These are phyloP conservation scores for Wickerhamiella lipophila DNA, from an alignment of 805 yeast genomes.

Conservation along the genomic window DNA sequence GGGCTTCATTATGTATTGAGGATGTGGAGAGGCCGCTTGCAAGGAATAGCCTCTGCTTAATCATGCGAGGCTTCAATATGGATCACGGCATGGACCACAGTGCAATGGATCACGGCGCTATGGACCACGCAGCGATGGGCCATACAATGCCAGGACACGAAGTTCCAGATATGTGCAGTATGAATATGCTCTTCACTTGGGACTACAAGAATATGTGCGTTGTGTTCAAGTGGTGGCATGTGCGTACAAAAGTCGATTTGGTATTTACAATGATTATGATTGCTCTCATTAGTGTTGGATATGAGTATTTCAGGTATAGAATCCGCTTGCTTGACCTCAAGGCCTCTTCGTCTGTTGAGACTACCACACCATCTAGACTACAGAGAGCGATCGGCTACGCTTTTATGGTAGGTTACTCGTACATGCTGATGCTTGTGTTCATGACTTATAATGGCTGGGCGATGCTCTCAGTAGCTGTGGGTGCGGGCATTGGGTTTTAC, in stretches of 20 bases:
- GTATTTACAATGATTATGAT: conserved; percentile 41
- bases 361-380: conserved; percentile 3
- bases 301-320: conserved; percentile 42
- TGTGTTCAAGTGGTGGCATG: conserved; percentile 71
- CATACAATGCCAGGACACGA: background rate
- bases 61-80: background rate
- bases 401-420: conserved; percentile 23
- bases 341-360: conserved; percentile 10
- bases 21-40: no score
- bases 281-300: conserved; percentile 39
- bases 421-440: conserved; percentile 59
- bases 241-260: conserved; percentile 40
- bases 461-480: conserved; percentile 58
- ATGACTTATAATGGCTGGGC: conserved; percentile 82
- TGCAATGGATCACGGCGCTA: conserved; percentile 4
- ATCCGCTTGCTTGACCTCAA: conserved; percentile 17
- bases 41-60: no score
- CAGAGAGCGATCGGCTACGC: conserved; percentile 21
- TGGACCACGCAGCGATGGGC: background rate
- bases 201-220: conserved; percentile 60
- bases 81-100: background rate
- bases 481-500: conserved; percentile 60
- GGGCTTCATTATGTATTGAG: background rate
- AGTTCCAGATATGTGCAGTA: conserved; percentile 15
- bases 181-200: conserved; percentile 64